Evolutionary conservation across 2,329 filamentous ascomycete species (phyloP).

Genomic region (Teratosphaeria viscida): DNA sequence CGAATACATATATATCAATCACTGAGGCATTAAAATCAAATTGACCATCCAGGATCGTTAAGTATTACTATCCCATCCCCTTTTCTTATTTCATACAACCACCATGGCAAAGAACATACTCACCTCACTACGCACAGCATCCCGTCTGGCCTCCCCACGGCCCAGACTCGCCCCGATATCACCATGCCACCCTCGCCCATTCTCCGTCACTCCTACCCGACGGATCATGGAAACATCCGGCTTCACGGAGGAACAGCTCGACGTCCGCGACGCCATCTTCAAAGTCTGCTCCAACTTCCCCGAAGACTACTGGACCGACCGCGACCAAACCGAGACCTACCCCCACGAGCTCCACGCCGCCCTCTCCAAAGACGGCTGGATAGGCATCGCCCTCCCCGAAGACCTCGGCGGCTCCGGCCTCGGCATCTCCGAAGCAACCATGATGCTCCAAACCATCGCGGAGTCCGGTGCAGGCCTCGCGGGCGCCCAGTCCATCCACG

Average conservation of each 20-base stretch:
- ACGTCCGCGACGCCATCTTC: constrained; percentile 58
- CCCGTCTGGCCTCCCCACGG: background rate
- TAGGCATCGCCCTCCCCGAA: constrained; percentile 70
- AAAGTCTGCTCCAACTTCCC: constrained; percentile 62
- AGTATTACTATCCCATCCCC: background rate
- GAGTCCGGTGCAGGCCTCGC: constrained; percentile 67
- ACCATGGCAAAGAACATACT: background rate
- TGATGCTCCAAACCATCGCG: constrained; percentile 67
- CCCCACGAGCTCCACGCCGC: constrained; percentile 67
- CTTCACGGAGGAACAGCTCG: constrained; percentile 63
- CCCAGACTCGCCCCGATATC: background rate
- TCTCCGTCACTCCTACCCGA: constrained; percentile 22
- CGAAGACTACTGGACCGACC: constrained; percentile 67
- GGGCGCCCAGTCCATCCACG: constrained; percentile 48
- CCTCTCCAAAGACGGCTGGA: constrained; percentile 65
- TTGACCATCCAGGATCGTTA: background rate
- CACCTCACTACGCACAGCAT: background rate
- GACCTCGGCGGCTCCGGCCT: constrained; percentile 63
- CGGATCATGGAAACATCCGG: constrained; percentile 57
- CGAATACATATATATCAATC: background rate
- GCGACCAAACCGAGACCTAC: constrained; percentile 59
- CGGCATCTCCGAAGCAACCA: constrained; percentile 69
- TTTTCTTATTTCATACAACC: background rate
- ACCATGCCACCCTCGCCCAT: constrained; percentile 6
- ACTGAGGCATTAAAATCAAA: no score